Percentiles rank a stretch among this genome's conserved stretches.
Evolutionary conservation across 148 eudicot species (phyloP).

Genomic region (Mesembryanthemum crystallinum): DNA sequence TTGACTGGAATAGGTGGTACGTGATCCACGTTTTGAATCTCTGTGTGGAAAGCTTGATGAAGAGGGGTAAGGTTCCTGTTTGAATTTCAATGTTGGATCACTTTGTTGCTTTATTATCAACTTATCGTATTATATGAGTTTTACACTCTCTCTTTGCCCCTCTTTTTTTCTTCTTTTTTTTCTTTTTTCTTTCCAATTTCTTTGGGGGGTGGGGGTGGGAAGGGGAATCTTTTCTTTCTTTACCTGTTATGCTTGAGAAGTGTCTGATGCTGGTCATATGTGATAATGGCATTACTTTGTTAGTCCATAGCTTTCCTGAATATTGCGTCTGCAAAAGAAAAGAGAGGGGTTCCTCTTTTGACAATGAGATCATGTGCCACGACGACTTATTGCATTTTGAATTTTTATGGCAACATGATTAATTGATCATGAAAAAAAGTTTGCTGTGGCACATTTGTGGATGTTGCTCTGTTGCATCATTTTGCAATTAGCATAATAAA

Average conservation of each 20-base stretch:
- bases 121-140: background rate
- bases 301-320: background rate
- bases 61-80: constrained; percentile 52
- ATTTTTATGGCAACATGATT: background rate
- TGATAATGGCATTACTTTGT: background rate
- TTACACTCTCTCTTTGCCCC: background rate
- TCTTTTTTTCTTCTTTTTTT: background rate
- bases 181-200: no score
- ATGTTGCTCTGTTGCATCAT: background rate
- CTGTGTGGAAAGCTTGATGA: constrained; percentile 68
- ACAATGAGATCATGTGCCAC: background rate
- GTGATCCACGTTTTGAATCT: constrained; percentile 94
- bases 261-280: background rate
- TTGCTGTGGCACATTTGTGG: background rate
- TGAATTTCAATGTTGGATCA: background rate
- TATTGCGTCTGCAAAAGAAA: background rate
- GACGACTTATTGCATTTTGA: no score
- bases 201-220: no score
- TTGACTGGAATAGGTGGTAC: constrained; percentile 46
- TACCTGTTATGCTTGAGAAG: background rate
- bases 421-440: background rate
- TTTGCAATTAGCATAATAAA: background rate
- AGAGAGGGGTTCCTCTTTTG: background rate
- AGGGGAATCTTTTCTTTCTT: background rate
- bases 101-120: background rate